Percentiles rank a stretch among this genome's conserved stretches.
phyloP scores from a whole-genome alignment of 495 filamentous ascomycete species.

The Penicillium samsonianum region DNA sequence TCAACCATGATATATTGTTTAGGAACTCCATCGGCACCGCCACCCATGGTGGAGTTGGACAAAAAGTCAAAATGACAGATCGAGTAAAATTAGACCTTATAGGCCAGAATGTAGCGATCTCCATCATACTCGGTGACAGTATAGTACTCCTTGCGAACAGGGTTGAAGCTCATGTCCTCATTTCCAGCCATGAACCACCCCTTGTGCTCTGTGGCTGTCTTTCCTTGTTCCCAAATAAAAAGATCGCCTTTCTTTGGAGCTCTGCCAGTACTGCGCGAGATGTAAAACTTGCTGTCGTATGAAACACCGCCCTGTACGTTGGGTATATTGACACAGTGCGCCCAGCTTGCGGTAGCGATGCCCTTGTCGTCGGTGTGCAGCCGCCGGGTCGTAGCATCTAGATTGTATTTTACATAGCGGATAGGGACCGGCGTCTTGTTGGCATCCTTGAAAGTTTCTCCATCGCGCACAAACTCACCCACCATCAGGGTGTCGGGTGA shows the following conservation, averaged over 20 bases:
- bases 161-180: conserved; percentile 28
- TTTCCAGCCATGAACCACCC: conserved; percentile 27
- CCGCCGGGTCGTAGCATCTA: conserved; percentile 18
- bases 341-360: conserved; percentile 22
- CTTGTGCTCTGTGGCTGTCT: conserved; percentile 2
- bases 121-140: conserved; percentile 28
- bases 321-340: conserved; percentile 23
- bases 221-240: conserved; percentile 23
- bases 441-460: conserved; percentile 3
- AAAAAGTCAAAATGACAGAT: background rate
- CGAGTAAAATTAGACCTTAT: conserved; percentile 13
- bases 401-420: conserved; percentile 27
- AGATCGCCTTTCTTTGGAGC: conserved; percentile 22
- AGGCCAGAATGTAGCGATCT: conserved; percentile 22
- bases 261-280: conserved; percentile 25
- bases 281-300: conserved; percentile 20
- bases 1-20: background rate
- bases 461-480: conserved; percentile 23
- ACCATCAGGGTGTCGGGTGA: conserved; percentile 25
- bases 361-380: conserved; percentile 19
- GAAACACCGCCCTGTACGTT: conserved; percentile 27
- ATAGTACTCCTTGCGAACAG: conserved; percentile 26
- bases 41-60: background rate
- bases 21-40: background rate
- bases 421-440: conserved; percentile 16